Conservation (phyloP, 2,329 filamentous ascomycete species). For the Neofusicoccum umdonicola region DNA sequence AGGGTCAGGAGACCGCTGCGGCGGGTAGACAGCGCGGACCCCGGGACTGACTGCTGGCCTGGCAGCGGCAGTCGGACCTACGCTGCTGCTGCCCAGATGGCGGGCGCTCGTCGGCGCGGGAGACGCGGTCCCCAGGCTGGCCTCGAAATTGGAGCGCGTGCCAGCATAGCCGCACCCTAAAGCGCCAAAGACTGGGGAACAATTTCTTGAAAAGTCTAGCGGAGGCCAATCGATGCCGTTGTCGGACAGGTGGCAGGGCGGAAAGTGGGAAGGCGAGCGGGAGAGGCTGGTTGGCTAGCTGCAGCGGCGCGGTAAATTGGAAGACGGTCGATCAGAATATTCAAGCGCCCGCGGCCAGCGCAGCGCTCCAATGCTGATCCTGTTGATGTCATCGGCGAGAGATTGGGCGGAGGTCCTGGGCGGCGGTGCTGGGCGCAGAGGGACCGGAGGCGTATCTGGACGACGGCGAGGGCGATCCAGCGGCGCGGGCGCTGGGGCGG, state of each 20-base stretch:
- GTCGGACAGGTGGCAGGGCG: background rate
- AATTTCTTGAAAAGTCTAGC: background rate
- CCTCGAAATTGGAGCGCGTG: background rate
- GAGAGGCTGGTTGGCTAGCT: slow-evolving; percentile 4
- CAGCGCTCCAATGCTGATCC: background rate
- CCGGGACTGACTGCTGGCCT: background rate
- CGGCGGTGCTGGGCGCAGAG: too few relatives aligned
- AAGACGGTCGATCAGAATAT: slow-evolving; percentile 3
- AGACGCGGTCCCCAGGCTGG: background rate
- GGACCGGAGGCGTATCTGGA: background rate
- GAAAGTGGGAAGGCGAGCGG: background rate
- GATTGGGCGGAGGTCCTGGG: background rate
- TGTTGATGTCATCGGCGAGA: slow-evolving; percentile 1
- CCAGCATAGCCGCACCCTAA: background rate
- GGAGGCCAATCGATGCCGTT: background rate
- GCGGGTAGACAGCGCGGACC: background rate
- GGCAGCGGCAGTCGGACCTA: background rate
- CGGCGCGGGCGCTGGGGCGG: background rate
- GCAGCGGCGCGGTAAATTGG: slow-evolving; percentile 3
- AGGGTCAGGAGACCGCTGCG: background rate
- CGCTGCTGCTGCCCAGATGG: background rate
- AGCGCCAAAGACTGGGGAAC: slow-evolving; percentile 10
- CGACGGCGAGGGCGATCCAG: background rate
- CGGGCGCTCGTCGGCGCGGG: background rate
- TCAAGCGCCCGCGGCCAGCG: background rate